phyloP scores from a whole-genome alignment of 2,329 filamentous ascomycete genomes.

The Mollisiaceae sp. region DNA sequence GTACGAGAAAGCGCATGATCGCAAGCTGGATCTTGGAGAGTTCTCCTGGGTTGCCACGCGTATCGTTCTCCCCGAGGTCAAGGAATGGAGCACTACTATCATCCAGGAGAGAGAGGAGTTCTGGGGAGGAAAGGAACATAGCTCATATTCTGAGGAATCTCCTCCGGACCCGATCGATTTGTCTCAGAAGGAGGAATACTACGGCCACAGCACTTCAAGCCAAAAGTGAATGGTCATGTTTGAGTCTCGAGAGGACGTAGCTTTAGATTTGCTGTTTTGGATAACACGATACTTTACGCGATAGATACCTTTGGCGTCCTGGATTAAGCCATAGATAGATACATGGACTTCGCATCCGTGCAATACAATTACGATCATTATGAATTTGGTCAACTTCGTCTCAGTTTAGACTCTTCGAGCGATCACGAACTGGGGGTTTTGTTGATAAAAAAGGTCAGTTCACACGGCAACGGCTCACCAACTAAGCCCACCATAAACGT shows the following conservation, averaged over 20 bases:
- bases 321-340: slow-evolving; percentile 11
- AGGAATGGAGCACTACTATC: slow-evolving; percentile 78
- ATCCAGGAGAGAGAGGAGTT: slow-evolving; percentile 76
- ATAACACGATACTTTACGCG: slow-evolving; percentile 4
- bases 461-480: too few relatives aligned
- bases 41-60: slow-evolving; percentile 79
- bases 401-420: not conserved
- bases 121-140: slow-evolving; percentile 61
- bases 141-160: slow-evolving; percentile 20
- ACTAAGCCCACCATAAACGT: too few relatives aligned
- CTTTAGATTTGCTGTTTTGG: not conserved
- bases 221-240: slow-evolving; percentile 2
- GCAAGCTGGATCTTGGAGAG: slow-evolving; percentile 78
- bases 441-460: too few relatives aligned
- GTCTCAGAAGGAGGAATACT: slow-evolving; percentile 26
- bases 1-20: slow-evolving; percentile 78
- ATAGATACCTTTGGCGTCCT: slow-evolving; percentile 20
- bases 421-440: too few relatives aligned
- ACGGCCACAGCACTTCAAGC: not conserved
- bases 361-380: not conserved
- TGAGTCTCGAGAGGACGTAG: not conserved
- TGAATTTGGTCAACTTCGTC: not conserved
- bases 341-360: not conserved
- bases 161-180: slow-evolving; percentile 17
- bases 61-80: slow-evolving; percentile 78